A percentile compares a stretch with the other conserved stretches of the same genome.
Conservation (phyloP, 805 yeast genomes). For the Candida schatavii region DNA sequence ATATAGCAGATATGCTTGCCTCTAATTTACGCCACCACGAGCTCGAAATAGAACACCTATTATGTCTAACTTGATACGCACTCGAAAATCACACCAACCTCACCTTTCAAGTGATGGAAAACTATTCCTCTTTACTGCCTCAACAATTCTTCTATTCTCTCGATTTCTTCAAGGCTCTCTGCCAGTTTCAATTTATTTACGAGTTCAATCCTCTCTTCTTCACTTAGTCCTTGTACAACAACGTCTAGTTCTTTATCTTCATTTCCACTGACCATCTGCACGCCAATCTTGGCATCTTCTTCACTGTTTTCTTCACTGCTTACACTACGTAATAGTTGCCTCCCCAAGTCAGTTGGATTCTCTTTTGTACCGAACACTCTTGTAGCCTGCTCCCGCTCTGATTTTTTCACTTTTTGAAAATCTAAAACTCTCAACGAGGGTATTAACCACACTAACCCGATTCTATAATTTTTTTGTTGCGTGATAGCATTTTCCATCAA, state of each 20-base stretch:
- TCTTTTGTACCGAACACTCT: conserved; percentile 36
- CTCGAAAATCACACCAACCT: too few species aligned
- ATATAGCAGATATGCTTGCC: too few species aligned
- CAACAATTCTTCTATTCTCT: conserved; percentile 59
- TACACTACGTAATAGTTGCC: conserved; percentile 7
- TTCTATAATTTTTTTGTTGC: conserved; percentile 51
- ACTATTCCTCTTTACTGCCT: too few species aligned
- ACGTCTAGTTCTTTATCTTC: conserved; percentile 32
- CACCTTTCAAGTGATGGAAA: too few species aligned
- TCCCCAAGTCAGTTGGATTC: neutral
- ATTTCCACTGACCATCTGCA: conserved; percentile 11
- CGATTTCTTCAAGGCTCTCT: conserved; percentile 70
- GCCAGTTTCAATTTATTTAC: conserved; percentile 59
- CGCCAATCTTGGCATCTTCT: conserved; percentile 1
- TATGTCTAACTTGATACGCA: too few species aligned
- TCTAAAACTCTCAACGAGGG: conserved; percentile 69
- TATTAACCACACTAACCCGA: conserved; percentile 54
- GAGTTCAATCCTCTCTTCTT: conserved; percentile 50
- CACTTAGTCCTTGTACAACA: conserved; percentile 47
- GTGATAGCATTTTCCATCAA: conserved; percentile 61
- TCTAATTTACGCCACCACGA: too few species aligned
- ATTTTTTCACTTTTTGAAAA: conserved; percentile 55
- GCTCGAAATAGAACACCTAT: too few species aligned
- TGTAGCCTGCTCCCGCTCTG: conserved; percentile 48
- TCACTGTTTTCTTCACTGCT: conserved; percentile 9